Conservation (phyloP, 2,329 filamentous ascomycete genomes). For the Paecilomyces formosus region DNA sequence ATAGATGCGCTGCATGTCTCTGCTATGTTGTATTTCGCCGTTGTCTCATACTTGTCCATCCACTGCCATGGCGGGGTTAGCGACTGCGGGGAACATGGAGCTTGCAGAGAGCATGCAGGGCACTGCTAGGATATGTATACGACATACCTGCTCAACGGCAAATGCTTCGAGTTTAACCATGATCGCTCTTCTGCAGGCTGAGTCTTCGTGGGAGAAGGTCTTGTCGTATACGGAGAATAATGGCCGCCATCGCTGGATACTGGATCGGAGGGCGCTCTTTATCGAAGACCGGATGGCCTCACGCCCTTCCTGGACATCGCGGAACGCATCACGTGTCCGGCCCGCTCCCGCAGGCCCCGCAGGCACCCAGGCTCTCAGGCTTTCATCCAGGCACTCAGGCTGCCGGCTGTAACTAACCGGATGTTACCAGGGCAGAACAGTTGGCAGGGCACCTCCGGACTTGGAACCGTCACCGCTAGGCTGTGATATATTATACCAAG, state of each 20-base stretch:
- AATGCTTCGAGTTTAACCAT: slow-evolving; percentile 38
- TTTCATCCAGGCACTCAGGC: no score
- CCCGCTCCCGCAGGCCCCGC: background rate
- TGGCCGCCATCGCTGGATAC: background rate
- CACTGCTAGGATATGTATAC: slow-evolving; percentile 1
- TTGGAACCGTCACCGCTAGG: background rate
- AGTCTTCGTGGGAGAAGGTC: background rate
- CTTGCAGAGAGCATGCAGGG: background rate
- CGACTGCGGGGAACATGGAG: background rate
- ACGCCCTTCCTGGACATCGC: background rate
- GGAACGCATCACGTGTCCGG: background rate
- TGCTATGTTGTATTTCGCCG: slow-evolving; percentile 49
- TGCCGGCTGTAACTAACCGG: background rate
- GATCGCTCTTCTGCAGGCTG: background rate
- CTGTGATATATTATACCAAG: background rate
- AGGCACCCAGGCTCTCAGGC: background rate
- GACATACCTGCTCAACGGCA: slow-evolving; percentile 58
- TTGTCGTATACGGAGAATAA: background rate
- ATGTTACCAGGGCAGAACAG: background rate
- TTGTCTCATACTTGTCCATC: slow-evolving; percentile 49
- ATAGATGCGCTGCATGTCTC: slow-evolving; percentile 52
- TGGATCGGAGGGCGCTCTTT: background rate
- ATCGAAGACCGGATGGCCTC: background rate
- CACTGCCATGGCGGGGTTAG: slow-evolving; percentile 41
- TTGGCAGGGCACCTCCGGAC: background rate